Conservation (phyloP, 192 early-diverging fungal species). For the Phycomyces nitens region DNA sequence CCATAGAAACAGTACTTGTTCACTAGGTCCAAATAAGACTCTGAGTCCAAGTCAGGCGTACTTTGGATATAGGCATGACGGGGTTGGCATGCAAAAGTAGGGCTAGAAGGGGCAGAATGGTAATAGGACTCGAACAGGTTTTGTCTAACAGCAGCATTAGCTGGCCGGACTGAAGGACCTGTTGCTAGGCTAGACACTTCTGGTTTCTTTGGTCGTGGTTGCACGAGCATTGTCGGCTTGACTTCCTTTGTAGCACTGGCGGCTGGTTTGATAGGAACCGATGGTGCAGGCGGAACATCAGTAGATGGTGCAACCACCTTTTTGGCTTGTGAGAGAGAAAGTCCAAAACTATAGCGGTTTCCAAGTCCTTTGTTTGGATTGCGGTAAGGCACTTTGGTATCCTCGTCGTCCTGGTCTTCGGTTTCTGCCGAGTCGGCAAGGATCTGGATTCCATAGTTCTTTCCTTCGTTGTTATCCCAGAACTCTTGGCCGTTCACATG, state of each 20-base stretch:
- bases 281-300: background rate
- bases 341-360: conserved; percentile 12
- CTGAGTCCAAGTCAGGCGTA: conserved; percentile 30
- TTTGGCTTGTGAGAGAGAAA: conserved; percentile 13
- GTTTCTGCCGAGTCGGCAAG: conserved; percentile 7
- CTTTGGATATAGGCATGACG: background rate
- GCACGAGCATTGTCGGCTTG: background rate
- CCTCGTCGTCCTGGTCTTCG: background rate
- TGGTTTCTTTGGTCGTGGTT: no score
- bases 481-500: conserved; percentile 62
- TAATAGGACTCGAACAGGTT: background rate
- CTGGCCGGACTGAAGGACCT: no score
- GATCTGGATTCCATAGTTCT: conserved; percentile 65
- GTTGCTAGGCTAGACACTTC: no score
- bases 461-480: conserved; percentile 89
- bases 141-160: conserved; percentile 2
- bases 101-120: conserved; percentile 1
- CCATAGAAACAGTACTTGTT: conserved; percentile 56
- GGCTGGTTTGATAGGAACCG: conserved; percentile 5
- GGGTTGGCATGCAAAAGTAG: background rate
- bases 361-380: conserved; percentile 9
- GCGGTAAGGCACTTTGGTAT: background rate
- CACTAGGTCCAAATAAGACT: conserved; percentile 49
- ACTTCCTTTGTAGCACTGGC: background rate
- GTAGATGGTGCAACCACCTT: background rate